Evolutionary conservation across 108 stramenopile genomes (phyloP), one percentile per base, ranked within the genome.

Genomic region (Mediolabrus comicus): DNA sequence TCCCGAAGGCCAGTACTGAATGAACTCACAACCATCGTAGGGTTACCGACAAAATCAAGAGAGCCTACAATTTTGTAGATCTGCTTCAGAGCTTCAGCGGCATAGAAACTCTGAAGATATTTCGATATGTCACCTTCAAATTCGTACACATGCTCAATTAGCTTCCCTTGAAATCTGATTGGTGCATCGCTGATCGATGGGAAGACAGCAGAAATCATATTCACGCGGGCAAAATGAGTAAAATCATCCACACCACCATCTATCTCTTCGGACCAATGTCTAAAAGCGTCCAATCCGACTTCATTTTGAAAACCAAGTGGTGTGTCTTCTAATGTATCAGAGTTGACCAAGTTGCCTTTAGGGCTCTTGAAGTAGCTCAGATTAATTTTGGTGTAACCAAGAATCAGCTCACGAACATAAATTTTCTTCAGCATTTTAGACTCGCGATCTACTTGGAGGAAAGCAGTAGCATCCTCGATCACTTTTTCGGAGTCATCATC

Each of bases 31-130:
- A 96, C 70, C 61, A 92, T 94, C 4, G 92, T 86, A 2, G 98
- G 98, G 56, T 97, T 97, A 0, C 98, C 97, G 58, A 98, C 86
- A 69, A 98, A 91, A 69, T 98, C 98, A 22, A 97, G 65, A 11
- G 94, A 94, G 8, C 96, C 98, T 11, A 97, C 83, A 49, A 98
- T 94, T 64, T 95, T 97, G 75, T 97, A 97, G 35, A 98, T 82
- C 77, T 98, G 98, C 59, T 82, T 83, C 72, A 98, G 67, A 10
- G 85, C 86, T 59, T 83, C 72, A 5, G 61, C 43, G 16, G 78
- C 59, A n/a, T 71, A 75, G 52, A 74, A 72, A 55, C 72, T 75
- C 16, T 51, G 56, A 22, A 77, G 63, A 39, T 68, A 77, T 33
- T 41, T 65, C 72, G 57, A 70, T 1, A 77, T 57, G 46, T 77